These are phyloP conservation scores for Saccharum hybrid DNA, from an alignment of 202 grass and related monocot genomes.

Conservation along the genomic window DNA sequence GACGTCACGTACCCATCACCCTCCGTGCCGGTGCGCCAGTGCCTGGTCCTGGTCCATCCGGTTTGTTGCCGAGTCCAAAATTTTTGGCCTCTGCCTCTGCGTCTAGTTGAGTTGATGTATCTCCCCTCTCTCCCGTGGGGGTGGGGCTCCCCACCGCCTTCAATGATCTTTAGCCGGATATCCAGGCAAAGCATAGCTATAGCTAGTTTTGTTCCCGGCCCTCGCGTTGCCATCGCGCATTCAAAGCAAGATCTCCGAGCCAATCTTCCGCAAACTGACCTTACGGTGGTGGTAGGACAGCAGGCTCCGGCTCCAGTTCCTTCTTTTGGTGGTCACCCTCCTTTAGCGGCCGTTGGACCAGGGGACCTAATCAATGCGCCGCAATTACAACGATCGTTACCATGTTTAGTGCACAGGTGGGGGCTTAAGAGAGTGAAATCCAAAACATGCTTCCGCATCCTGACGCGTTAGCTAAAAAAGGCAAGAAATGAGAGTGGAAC, in stretches of 20 bases:
- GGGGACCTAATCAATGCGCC: neutral
- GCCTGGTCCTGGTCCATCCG: slow-evolving; percentile 42
- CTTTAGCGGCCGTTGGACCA: neutral
- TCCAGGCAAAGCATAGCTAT: slow-evolving; percentile 34
- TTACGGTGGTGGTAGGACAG: slow-evolving; percentile 34
- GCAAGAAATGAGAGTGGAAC: neutral
- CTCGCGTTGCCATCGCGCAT: slow-evolving; percentile 42
- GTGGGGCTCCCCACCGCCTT: neutral
- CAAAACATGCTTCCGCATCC: neutral
- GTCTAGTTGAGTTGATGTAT: slow-evolving; percentile 21
- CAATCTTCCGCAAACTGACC: slow-evolving; percentile 41
- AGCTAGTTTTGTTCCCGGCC: slow-evolving; percentile 34
- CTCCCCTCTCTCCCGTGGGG: no score
- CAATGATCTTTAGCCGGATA: slow-evolving; percentile 27
- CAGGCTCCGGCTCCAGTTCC: neutral
- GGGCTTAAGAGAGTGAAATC: neutral
- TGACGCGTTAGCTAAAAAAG: neutral
- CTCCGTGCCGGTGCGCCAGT: slow-evolving; percentile 13
- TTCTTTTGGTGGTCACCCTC: neutral
- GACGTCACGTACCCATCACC: slow-evolving; percentile 13
- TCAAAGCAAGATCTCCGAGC: slow-evolving; percentile 47
- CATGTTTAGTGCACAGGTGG: slow-evolving; percentile 8
- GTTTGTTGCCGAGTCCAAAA: slow-evolving; percentile 48
- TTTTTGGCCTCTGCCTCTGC: slow-evolving; percentile 1
- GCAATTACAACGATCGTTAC: neutral